Evolutionary conservation across 345 rosid species (phyloP), one percentile per base, ranked within the genome.

Genomic region (Gossypium turneri): DNA sequence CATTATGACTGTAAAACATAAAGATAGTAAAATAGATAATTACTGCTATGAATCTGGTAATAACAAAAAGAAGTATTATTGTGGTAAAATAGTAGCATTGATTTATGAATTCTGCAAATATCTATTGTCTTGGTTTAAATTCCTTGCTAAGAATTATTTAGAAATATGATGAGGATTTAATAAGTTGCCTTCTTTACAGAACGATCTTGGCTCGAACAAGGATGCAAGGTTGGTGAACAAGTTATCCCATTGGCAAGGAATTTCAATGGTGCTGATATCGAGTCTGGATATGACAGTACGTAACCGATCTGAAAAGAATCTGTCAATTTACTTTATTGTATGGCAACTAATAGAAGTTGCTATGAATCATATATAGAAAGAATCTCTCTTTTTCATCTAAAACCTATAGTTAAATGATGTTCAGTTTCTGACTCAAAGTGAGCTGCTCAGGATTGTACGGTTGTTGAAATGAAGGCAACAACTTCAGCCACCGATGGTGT

Each of bases 231-330:
- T 50, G 99, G 98, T 25, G 99, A 95, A 84, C 91, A 85, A 79
- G 94, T 95, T 77, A 79, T 95, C 63, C 99, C 98, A 64, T 75
- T 91, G 83, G 94, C 97, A 7, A 87, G 97, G 77, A 93, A 90
- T 85, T 95, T 93, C 79, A 84, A 89, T 66, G 84, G 81, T 63
- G 81, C 83, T 81, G 97, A 91, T 79, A 77, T 90, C 13, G 98
- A 91, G 88, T 79, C 86, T 69, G 86, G 83, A 67, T 74, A 81
- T 73, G 70, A 56, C 69, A 58, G 97, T 92, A 84, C 27, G 90
- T 82, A 63, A 72, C 3, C 43, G 44, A 5, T 62, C 52, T 77
- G 6, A 4, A 34, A 34, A 4, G 38, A 34, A 34, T 34, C 38
- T 34, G 0, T 34, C 38, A 4, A 4, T 34, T 34, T 34, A 34